phyloP scores from a whole-genome alignment of 768 basidiomycete genomes.

The Pisolithus orientalis region DNA sequence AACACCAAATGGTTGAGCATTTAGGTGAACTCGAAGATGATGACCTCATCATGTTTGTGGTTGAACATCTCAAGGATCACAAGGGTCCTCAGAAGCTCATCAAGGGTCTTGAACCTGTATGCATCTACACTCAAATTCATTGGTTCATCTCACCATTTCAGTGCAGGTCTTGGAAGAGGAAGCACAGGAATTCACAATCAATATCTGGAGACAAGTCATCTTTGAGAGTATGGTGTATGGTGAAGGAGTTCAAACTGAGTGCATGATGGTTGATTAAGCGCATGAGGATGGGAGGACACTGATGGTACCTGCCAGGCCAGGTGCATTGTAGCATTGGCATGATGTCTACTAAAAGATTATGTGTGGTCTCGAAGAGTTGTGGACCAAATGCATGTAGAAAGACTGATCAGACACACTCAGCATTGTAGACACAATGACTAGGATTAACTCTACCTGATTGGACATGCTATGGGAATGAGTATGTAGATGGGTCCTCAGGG shows the following conservation, averaged over 20 bases:
- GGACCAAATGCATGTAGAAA: constrained; percentile 11
- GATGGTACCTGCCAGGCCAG: constrained; percentile 35
- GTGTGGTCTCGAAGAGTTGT: constrained; percentile 26
- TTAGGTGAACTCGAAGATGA: no score
- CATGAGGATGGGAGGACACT: constrained; percentile 5
- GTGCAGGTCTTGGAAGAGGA: constrained; percentile 88
- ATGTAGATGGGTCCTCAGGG: no score
- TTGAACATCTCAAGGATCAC: no score
- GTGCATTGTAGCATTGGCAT: constrained; percentile 55
- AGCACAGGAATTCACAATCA: constrained; percentile 65
- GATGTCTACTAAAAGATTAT: constrained; percentile 30
- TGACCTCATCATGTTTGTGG: no score
- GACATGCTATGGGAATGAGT: no score
- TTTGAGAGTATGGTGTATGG: constrained; percentile 94
- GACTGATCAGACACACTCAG: no score
- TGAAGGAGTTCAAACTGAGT: constrained; percentile 83
- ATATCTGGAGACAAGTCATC: constrained; percentile 87
- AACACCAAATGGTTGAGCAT: no score
- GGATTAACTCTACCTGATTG: no score
- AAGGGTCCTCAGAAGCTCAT: constrained; percentile 76
- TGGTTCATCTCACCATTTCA: background rate
- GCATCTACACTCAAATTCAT: constrained; percentile 29
- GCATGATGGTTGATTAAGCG: constrained; percentile 67
- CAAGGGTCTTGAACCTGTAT: constrained; percentile 85
- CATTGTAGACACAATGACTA: no score